Base-by-base conservation (phyloP, 371 early-diverging fungal genomes). In the Zychaea mexicana region DNA sequence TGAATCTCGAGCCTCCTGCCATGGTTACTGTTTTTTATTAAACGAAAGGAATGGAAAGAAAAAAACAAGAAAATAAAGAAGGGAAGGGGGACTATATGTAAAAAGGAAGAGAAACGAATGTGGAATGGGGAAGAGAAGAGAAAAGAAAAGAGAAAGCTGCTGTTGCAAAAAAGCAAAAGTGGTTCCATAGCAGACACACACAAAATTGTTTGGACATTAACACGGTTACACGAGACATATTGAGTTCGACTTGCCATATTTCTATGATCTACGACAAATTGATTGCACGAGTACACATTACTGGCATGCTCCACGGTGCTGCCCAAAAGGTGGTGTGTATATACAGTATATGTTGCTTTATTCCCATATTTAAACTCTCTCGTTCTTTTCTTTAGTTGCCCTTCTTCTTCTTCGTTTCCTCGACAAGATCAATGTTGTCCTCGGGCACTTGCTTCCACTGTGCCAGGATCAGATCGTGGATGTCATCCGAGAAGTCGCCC, bases 401-500 rank as follows among this genome's bases (percentile, higher is more conserved):
- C 61, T 78, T 76, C 65, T 82, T 85, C 74, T 84, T 82, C 78
- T 85, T 84, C 68, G 87, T 85, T 69, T 87, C 89, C 61, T 89
- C 89, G 27, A 85, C 76, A 33, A 76, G 65, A 31, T 89, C 89
- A 52, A 89, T 82, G 62, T 88, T 89, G 31, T 88, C 87, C 64
- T 87, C 87, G 52, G 88, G 86, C 78, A 86, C 88, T 42, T 78
- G 66, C 17, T 85, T 76, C 88, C 88, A 90, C 46, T 81, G 82
- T 55, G 76, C 77, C 33, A 86, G 70, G 52, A 90, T 90, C 61
- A 87, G 68, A 19, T 87, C 85, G 22, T 74, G 69, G n/a, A 98
- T 74, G 54, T 95, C 95, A 57, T 94, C 95, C 60, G 85, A 84
- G 39, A 93, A 88, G 71, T 94, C 95, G 36, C 96, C 98, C 69